phyloP scores from a whole-genome alignment of 2,329 filamentous ascomycete species.

The Exophiala lecanii-corni region DNA sequence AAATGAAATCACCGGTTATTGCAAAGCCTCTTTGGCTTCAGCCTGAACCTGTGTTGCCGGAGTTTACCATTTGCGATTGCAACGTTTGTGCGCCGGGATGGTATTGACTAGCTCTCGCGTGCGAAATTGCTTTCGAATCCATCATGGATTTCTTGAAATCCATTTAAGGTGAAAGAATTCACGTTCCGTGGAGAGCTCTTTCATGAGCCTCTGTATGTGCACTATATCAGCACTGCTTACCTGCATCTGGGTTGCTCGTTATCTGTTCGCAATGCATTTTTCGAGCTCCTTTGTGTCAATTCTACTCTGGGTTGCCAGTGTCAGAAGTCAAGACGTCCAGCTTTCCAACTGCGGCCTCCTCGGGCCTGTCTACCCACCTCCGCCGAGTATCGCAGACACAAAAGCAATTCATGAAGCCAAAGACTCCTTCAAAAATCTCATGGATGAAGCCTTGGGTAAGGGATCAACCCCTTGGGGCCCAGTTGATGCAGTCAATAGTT shows the following conservation, averaged over 20 bases:
- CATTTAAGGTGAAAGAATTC: neutral
- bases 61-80: neutral
- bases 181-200: too few relatives aligned
- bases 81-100: too few relatives aligned
- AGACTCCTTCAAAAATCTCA: neutral
- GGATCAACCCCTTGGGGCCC: slow-evolving; percentile 2
- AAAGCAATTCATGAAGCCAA: slow-evolving; percentile 5
- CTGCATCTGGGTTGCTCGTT: neutral
- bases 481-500: slow-evolving; percentile 6
- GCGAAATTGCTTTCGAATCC: neutral
- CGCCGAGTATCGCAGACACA: slow-evolving; percentile 1
- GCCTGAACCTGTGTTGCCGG: neutral
- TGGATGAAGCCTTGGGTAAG: neutral
- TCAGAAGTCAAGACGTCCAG: slow-evolving; percentile 1
- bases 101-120: neutral
- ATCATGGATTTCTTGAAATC: neutral
- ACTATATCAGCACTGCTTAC: too few relatives aligned
- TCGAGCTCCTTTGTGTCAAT: neutral
- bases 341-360: slow-evolving; percentile 8
- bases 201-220: too few relatives aligned
- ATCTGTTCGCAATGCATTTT: neutral
- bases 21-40: neutral
- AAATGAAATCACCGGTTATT: neutral
- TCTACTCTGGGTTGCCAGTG: neutral
- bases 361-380: slow-evolving; percentile 6